phyloP scores from a whole-genome alignment of 140 eudicot genomes.

The Anethum foeniculum region DNA sequence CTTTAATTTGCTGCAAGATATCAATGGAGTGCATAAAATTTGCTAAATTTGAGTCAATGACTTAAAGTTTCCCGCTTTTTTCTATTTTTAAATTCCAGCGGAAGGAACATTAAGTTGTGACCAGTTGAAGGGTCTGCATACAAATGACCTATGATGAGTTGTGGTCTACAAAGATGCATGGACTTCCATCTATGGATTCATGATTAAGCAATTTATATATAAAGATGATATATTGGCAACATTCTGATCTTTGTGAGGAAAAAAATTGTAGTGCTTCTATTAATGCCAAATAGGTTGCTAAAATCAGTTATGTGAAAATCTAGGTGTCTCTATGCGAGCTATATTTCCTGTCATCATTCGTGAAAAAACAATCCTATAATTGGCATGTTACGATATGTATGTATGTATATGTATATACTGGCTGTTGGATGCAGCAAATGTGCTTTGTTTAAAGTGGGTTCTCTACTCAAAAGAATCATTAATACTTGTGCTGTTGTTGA shows the following conservation, averaged over 20 bases:
- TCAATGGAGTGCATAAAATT: not conserved
- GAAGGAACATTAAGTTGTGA: not conserved
- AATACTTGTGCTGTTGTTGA: conserved; percentile 8
- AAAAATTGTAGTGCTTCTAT: not conserved
- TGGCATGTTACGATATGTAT: not conserved
- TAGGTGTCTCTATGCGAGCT: not conserved
- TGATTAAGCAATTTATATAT: not conserved
- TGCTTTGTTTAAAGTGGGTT: not conserved
- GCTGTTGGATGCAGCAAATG: not conserved
- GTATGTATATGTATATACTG: too few relatives aligned
- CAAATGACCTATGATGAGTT: not conserved
- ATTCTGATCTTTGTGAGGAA: not conserved
- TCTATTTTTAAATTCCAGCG: not conserved
- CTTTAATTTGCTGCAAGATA: not conserved
- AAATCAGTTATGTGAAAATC: not conserved
- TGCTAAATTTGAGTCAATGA: not conserved
- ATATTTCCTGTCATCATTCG: not conserved
- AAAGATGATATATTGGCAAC: not conserved
- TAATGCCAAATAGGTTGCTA: not conserved
- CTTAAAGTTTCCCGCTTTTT: not conserved
- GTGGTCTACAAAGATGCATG: not conserved
- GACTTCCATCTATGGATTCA: not conserved
- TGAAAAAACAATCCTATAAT: not conserved
- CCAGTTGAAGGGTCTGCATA: not conserved
- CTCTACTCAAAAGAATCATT: not conserved